Evolutionary conservation across 2,329 filamentous ascomycete genomes (phyloP).

Genomic region (Aspergillus hiratsukae): DNA sequence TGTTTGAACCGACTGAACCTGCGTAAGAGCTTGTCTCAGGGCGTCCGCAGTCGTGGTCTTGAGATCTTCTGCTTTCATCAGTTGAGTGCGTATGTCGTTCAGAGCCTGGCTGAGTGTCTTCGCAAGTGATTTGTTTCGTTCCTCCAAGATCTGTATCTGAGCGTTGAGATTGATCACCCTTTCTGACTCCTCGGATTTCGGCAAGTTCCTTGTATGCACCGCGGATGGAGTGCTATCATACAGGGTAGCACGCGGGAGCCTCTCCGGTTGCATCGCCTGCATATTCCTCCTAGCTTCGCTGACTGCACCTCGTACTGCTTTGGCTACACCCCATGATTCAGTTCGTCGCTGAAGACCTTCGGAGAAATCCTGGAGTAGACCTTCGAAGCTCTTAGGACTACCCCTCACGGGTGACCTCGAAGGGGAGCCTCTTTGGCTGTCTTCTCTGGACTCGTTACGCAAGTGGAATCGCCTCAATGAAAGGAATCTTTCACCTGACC

Average conservation of each 20-base stretch:
- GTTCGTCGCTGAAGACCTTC: slow-evolving; percentile 45
- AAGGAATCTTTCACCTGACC: slow-evolving; percentile 15
- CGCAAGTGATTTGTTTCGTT: slow-evolving; percentile 39
- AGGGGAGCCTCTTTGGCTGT: slow-evolving; percentile 30
- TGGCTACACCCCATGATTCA: slow-evolving; percentile 47
- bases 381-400: slow-evolving; percentile 41
- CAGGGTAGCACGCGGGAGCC: slow-evolving; percentile 23
- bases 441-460: slow-evolving; percentile 26
- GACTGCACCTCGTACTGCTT: slow-evolving; percentile 46
- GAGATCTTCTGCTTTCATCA: slow-evolving; percentile 23
- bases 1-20: slow-evolving; percentile 40
- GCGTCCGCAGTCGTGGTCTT: slow-evolving; percentile 24
- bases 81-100: slow-evolving; percentile 35
- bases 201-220: slow-evolving; percentile 12
- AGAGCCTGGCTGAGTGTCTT: slow-evolving; percentile 39
- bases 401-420: slow-evolving; percentile 33
- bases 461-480: slow-evolving; percentile 18
- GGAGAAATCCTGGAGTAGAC: slow-evolving; percentile 46
- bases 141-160: slow-evolving; percentile 33
- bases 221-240: slow-evolving; percentile 11
- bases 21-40: slow-evolving; percentile 36
- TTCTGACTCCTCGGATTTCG: slow-evolving; percentile 11
- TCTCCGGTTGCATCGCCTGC: slow-evolving; percentile 41
- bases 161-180: slow-evolving; percentile 24
- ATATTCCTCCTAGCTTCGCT: slow-evolving; percentile 45